Evolutionary conservation across 225 moss, liverwort and hornwort genomes (phyloP), one percentile per base, ranked within the genome.

Genomic region (Bryum argenteum): DNA sequence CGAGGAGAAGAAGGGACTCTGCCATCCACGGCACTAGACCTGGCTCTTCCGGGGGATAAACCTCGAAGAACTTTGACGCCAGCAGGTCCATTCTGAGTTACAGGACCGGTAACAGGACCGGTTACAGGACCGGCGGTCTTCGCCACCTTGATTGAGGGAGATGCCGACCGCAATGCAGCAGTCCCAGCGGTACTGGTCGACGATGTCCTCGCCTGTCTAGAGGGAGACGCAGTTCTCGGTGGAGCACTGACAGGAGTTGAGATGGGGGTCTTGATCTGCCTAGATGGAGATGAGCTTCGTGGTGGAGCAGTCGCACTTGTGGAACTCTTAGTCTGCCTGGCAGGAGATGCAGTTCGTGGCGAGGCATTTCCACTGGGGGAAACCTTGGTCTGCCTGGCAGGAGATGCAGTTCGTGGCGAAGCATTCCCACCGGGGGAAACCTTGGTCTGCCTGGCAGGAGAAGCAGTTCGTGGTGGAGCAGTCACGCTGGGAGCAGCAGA

Each of bases 151-250:
- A 17, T 12, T 47, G 47, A 62, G 47, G 55, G 55, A 67, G 55
- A 44, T 55, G 72, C 72, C 4, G 72, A 47, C 18, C 61, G 68
- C 28, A 42, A 71, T 52, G 42, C 50, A 37, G 66, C 11, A 42
- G 42, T 54, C 28, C 23, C 64, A 71, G 77, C 11, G 59, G 69
- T 45, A 22, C 65, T 43, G 53, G 62, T 63, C 47, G 63, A 62
- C 39, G 72, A 56, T 58, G 63, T 41, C 63, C 67, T 78, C 23
- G 56, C 40, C 40, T 73, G 73, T 55, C 78, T 73, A 16, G 61
- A 54, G 18, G 78, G 73, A 78, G 78, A 78, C 24, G 78, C 78
- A 61, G 63, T 62, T 73, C 73, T 73, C 26, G 78, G 68, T 39
- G 73, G 73, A 68, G 62, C 67, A 68, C 38, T 68, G 56, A 62